Base-by-base conservation (phyloP, 495 filamentous ascomycete species). In the Jackrogersella minutella region DNA sequence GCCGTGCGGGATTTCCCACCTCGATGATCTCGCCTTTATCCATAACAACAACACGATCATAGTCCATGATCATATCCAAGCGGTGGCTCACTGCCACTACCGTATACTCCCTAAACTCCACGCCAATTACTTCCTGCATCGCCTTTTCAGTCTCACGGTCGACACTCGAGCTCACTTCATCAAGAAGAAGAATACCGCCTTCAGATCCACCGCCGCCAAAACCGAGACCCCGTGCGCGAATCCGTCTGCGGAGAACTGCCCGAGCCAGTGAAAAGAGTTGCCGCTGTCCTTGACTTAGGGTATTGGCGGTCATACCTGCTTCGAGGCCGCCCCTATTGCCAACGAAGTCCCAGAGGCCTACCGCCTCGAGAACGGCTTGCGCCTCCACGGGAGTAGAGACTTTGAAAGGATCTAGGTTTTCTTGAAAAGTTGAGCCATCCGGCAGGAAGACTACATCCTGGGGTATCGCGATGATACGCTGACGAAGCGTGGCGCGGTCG, bases 241-340 rank as follows among this genome's bases (percentile, higher is more conserved):
- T 26, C 13, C 76, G 55, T 21, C 70, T 66, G 13, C 82, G 76
- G 17, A 91, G 77, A 4, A 91, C 74, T 0, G 86, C 87, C 2
- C 87, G 79, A 1, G 85, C 86, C 10, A 91, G 78, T 55, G 83
- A 85, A 64, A 90, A 84, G 5, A 91, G 81, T 74, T 91, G 88
- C 31, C 79, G 79, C 66, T 91, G 88, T 0, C 88, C 88, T 50
- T 86, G 83, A 0, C 83, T 87, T 1, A 90, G 78, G 64, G 78
- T 76, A 46, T 81, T 75, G n/a, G 75, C 78, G 2, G 80, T 77
- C 34, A 89, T 78, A 6, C 82, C 77, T 2, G 79, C 80, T 52
- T 82, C 80, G 0, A 90, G 75, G 0, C 81, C 83, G 0, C 83
- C 86, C 17, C 81, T 79, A 26, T 81, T 78, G 26, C 74, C 24